Conservation (phyloP, 306 rosid species). For the Hippophae gyantsensis region DNA sequence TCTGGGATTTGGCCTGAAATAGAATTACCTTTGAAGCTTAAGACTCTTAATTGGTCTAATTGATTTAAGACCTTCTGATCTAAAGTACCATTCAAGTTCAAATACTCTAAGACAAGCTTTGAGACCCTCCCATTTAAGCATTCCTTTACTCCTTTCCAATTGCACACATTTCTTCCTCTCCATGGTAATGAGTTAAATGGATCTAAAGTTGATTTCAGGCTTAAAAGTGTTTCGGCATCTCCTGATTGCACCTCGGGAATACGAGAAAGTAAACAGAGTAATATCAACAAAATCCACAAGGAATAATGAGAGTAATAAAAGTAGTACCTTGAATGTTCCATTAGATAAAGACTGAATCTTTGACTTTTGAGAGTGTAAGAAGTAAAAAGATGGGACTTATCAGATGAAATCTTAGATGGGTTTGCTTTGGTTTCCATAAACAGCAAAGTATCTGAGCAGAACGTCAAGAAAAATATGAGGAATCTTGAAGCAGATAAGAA, state of each 20-base stretch:
- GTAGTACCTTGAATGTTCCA: constrained; percentile 8
- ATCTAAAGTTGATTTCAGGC: constrained; percentile 59
- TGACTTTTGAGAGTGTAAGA: neutral
- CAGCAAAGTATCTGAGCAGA: neutral
- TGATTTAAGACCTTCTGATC: constrained; percentile 47
- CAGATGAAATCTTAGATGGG: neutral
- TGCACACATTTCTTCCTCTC: constrained; percentile 47
- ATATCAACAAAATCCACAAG: constrained; percentile 15
- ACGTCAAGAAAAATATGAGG: neutral
- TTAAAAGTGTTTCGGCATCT: constrained; percentile 48
- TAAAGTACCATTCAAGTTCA: constrained; percentile 53
- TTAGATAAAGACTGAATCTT: neutral
- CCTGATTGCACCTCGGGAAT: constrained; percentile 25
- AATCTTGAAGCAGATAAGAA: neutral
- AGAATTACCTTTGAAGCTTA: constrained; percentile 75
- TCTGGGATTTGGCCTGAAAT: constrained; percentile 69
- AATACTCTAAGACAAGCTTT: constrained; percentile 64
- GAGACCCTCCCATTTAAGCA: constrained; percentile 68
- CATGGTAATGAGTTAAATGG: constrained; percentile 47
- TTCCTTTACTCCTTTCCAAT: constrained; percentile 67
- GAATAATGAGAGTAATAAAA: neutral
- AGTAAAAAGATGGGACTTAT: neutral
- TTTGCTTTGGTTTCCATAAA: neutral
- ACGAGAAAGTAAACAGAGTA: neutral
- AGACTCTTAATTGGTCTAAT: constrained; percentile 82